Conservation (phyloP, 2,329 filamentous ascomycete genomes). For the Botrytis galanthina region DNA sequence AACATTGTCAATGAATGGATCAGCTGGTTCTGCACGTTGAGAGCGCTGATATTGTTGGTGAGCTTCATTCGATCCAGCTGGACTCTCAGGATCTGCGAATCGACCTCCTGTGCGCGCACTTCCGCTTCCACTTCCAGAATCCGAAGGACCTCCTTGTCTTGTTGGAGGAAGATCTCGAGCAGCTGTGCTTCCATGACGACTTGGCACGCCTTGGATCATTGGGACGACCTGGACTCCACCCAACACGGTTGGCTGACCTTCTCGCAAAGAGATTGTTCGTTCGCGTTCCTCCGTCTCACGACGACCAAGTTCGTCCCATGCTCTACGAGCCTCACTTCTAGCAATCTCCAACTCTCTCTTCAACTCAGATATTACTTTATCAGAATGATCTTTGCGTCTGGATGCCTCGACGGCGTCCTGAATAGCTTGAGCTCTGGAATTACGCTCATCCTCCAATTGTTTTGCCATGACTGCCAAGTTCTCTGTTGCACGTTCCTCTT, state of each 20-base stretch:
- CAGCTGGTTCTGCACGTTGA: constrained; percentile 56
- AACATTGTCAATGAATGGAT: constrained; percentile 57
- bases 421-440: constrained; percentile 65
- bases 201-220: constrained; percentile 71
- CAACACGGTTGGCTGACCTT: constrained; percentile 83
- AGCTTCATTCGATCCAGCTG: constrained; percentile 25
- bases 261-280: constrained; percentile 77
- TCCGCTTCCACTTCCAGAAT: constrained; percentile 34
- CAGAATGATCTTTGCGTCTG: constrained; percentile 64
- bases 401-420: constrained; percentile 65
- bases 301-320: constrained; percentile 94
- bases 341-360: constrained; percentile 90
- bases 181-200: constrained; percentile 50
- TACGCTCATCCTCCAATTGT: constrained; percentile 71
- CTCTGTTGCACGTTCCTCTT: constrained; percentile 83
- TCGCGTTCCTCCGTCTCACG: constrained; percentile 92
- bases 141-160: constrained; percentile 45
- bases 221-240: constrained; percentile 94
- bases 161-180: constrained; percentile 43
- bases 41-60: constrained; percentile 35
- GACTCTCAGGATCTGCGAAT: constrained; percentile 24
- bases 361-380: constrained; percentile 84
- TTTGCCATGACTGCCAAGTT: constrained; percentile 76
- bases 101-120: constrained; percentile 28
- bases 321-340: constrained; percentile 90